Percentiles rank a stretch among this genome's conserved stretches.
phyloP scores from a whole-genome alignment of 805 yeast genomes.

The Candida corydali region DNA sequence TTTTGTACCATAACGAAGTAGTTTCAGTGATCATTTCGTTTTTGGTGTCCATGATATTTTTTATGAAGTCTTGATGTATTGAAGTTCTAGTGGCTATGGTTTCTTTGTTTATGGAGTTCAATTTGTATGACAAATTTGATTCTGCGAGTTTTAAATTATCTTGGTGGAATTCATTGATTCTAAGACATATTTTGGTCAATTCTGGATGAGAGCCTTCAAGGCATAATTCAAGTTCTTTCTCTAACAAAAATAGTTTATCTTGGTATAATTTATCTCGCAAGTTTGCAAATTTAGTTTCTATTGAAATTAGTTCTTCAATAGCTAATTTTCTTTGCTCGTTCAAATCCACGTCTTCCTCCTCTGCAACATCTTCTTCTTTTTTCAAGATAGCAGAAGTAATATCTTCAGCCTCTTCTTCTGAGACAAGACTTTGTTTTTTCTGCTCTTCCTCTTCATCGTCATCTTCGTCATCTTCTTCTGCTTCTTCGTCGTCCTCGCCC shows the following conservation, averaged over 20 bases:
- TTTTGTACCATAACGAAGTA: conserved; percentile 86
- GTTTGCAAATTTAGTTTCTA: conserved; percentile 83
- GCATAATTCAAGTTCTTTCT: conserved; percentile 84
- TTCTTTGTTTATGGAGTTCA: conserved; percentile 74
- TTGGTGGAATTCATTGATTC: conserved; percentile 71
- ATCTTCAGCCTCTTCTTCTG: conserved; percentile 12
- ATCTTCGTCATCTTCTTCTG: conserved; percentile 11
- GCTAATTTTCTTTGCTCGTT: conserved; percentile 56
- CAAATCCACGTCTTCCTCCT: conserved; percentile 18
- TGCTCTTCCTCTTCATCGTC: conserved; percentile 15
- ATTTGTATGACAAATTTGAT: conserved; percentile 49
- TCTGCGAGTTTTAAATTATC: conserved; percentile 52
- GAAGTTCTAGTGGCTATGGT: conserved; percentile 75
- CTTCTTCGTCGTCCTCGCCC: conserved; percentile 14
- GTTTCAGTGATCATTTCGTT: conserved; percentile 62
- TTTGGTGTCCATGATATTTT: conserved; percentile 63
- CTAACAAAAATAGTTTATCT: conserved; percentile 71
- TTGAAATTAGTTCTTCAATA: conserved; percentile 65
- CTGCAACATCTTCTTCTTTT: conserved; percentile 11
- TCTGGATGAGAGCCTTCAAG: conserved; percentile 90
- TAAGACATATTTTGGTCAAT: conserved; percentile 62
- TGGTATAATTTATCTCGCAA: conserved; percentile 81
- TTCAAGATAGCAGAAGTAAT: conserved; percentile 12
- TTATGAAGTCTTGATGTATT: conserved; percentile 79
- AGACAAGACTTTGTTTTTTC: no score